A percentile compares a stretch with the other conserved stretches of the same genome.
phyloP scores from a whole-genome alignment of 768 basidiomycete genomes.

The Mycena belliarum region DNA sequence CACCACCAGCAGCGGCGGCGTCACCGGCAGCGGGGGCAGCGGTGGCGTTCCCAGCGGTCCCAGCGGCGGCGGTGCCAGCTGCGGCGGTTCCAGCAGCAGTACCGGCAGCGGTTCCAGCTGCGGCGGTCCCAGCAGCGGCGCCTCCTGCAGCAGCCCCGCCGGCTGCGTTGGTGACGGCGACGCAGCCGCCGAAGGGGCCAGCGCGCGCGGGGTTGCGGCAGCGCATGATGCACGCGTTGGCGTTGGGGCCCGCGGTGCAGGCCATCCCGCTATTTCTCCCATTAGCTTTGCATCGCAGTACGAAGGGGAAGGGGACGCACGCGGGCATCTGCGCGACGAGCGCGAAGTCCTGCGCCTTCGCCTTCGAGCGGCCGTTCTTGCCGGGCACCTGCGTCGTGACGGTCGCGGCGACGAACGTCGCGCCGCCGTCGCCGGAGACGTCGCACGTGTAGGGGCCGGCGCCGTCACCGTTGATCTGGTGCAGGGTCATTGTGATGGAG shows the following conservation, averaged over 20 bases:
- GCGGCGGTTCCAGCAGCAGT: too few species aligned
- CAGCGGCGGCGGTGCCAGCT: too few species aligned
- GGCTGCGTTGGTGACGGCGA: slow-evolving; percentile 4
- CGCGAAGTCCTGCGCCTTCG: slow-evolving; percentile 9
- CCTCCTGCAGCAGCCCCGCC: background rate
- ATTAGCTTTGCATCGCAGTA: background rate
- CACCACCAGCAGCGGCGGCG: too few species aligned
- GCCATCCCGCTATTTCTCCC: background rate
- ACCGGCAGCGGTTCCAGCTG: background rate
- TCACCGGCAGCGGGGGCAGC: too few species aligned
- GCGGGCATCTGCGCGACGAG: slow-evolving; percentile 17
- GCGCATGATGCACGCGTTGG: slow-evolving; percentile 20
- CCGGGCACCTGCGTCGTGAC: slow-evolving; percentile 19
- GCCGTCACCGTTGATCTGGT: slow-evolving; percentile 22
- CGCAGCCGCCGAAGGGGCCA: slow-evolving; percentile 11
- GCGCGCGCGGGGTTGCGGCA: slow-evolving; percentile 7
- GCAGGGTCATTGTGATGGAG: slow-evolving; percentile 18
- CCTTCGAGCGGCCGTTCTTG: slow-evolving; percentile 1
- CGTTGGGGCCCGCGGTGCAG: slow-evolving; percentile 19
- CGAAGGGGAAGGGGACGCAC: background rate
- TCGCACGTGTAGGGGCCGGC: slow-evolving; percentile 19
- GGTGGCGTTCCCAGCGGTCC: too few species aligned
- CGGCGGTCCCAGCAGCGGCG: background rate
- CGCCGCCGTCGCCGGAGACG: slow-evolving; percentile 13
- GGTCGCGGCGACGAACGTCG: slow-evolving; percentile 2